Evolutionary conservation across 169 alveolate genomes (phyloP).

Genomic region (Theileria orientalis): DNA sequence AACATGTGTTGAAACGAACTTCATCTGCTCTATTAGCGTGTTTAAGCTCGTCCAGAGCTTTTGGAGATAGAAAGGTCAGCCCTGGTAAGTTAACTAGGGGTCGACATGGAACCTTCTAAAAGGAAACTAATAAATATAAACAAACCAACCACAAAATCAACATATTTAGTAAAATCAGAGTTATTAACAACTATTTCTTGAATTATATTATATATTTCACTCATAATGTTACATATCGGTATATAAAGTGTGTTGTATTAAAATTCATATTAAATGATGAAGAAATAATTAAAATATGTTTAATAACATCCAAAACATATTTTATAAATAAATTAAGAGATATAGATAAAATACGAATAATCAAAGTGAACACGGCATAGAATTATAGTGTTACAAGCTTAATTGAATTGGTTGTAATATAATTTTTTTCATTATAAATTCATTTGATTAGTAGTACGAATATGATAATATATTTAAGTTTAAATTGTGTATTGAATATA

Average conservation of each 20-base stretch:
- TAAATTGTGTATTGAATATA: no score
- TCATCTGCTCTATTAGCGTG: conserved; percentile 67
- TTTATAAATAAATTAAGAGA: no score
- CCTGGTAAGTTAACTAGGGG: conserved; percentile 72
- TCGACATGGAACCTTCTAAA: conserved; percentile 75
- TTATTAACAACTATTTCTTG: conserved; percentile 40
- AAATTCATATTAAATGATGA: not conserved
- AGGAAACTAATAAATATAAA: not conserved
- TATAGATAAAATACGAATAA: no score
- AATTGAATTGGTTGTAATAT: no score
- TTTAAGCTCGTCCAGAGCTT: conserved; percentile 73
- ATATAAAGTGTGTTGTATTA: not conserved
- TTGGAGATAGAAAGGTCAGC: conserved; percentile 65
- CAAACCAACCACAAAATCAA: conserved; percentile 47
- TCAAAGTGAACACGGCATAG: no score
- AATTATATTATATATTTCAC: conserved; percentile 19
- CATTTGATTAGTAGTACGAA: no score
- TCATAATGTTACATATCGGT: conserved; percentile 1
- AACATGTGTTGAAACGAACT: conserved; percentile 20
- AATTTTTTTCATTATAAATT: no score
- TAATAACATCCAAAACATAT: not conserved
- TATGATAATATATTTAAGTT: no score
- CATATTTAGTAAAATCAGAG: conserved; percentile 11
- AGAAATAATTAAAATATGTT: not conserved
- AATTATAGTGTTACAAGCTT: no score